These are phyloP conservation scores for Boletus rufocinnamomeus DNA, from an alignment of 768 basidiomycete genomes.

Conservation along the genomic window DNA sequence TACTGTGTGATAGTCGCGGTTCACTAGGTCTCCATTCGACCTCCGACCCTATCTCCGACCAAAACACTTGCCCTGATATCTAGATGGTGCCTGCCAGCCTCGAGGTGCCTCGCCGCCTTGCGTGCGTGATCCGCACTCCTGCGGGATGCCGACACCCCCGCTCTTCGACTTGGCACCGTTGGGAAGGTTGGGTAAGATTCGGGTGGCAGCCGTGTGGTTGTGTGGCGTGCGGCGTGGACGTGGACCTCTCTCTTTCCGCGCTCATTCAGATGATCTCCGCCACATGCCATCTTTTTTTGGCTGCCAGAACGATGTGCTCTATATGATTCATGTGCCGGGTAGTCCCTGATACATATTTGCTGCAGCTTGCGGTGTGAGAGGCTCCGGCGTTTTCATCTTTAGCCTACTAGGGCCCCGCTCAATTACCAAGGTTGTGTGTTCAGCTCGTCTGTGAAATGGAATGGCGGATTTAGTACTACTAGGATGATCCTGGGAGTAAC, in stretches of 20 bases:
- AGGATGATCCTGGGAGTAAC: slow-evolving; percentile 4
- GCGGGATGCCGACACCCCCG: slow-evolving; percentile 25
- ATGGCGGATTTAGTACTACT: neutral
- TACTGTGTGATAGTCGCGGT: neutral
- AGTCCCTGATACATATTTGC: neutral
- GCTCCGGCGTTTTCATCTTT: slow-evolving; percentile 1
- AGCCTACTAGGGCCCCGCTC: neutral
- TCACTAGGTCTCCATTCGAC: slow-evolving; percentile 5
- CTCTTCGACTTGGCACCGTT: slow-evolving; percentile 1
- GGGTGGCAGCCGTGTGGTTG: slow-evolving; percentile 5
- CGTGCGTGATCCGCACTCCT: slow-evolving; percentile 20
- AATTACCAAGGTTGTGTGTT: neutral
- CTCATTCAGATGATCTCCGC: slow-evolving; percentile 10
- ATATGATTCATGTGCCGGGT: slow-evolving; percentile 2
- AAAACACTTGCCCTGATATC: slow-evolving; percentile 14
- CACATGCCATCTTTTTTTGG: neutral
- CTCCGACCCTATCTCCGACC: slow-evolving; percentile 26
- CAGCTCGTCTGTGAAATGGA: neutral
- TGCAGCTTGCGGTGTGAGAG: neutral
- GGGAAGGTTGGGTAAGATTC: slow-evolving; percentile 6
- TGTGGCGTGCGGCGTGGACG: slow-evolving; percentile 16
- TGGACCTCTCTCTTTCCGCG: slow-evolving; percentile 1
- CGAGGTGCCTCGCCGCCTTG: neutral
- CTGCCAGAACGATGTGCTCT: slow-evolving; percentile 2
- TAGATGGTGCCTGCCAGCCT: slow-evolving; percentile 4